Base-by-base conservation (phyloP, 495 filamentous ascomycete species). In the Pyronema domesticum region DNA sequence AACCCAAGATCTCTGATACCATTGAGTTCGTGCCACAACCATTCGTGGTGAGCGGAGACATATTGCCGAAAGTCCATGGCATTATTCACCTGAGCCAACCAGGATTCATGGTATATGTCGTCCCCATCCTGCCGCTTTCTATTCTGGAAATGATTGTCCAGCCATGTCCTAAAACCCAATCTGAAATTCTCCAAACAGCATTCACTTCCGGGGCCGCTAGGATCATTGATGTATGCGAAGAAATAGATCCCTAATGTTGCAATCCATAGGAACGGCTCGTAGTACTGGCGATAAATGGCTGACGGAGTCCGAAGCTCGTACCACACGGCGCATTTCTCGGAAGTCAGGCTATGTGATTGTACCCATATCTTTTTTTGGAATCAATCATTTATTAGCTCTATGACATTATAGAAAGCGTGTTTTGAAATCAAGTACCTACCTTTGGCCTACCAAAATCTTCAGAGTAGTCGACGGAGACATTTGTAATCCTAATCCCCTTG, bases 241-340 rank as follows among this genome's bases (percentile, higher is more conserved):
- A 82, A 73, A 58, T 84, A 76, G 59, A 85, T 86, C 1, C 74
- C 71, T 10, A 86, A 68, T 47, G 79, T 74, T 0, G 75, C 80
- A 13, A 86, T 58, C 83, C 83, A 87, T 0, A 76, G 53, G 54
- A 85, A 86, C 0, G 74, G 70, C 6, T 70, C 48, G 53, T 79
- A 70, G 57, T 77, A 86, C 17, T 76, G 61, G 37, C 18, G 44
- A 57, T 88, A 88, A 46, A 79, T 75, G 0, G 57, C 23, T 0
- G 78, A 66, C 6, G 82, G 79, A 1, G 64, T 68, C 13, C 60
- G 66, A 1, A 87, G 64, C 13, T 70, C 69, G 59, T 86, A 87
- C 69, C 81, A 86, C 6, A 83, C 74, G 63, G 0, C 55, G 57
- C 6, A 45, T 56, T 14, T 58, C 56, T 1, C 64, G 67, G 52